phyloP scores from a whole-genome alignment of 2,329 filamentous ascomycete species.

The Graphium sp. region DNA sequence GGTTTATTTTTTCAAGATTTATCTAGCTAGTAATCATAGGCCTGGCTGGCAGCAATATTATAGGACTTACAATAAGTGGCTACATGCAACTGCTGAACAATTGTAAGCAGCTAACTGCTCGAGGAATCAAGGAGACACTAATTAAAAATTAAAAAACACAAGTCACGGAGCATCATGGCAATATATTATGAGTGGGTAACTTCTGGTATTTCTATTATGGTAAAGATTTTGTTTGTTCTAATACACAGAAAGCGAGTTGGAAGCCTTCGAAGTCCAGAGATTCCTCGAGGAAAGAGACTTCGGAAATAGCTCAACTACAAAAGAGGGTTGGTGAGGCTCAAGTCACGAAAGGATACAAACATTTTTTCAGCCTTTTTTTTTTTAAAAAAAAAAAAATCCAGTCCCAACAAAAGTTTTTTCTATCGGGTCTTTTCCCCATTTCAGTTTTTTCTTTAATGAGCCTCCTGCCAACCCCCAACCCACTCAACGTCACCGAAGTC shows the following conservation, averaged over 20 bases:
- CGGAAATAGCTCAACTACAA: slow-evolving; percentile 38
- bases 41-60: no score
- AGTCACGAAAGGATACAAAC: not conserved
- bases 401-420: no score
- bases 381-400: no score
- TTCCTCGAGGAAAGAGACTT: slow-evolving; percentile 1
- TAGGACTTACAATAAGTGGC: no score
- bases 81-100: no score
- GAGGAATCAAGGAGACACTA: no score
- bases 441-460: no score
- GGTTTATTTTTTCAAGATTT: no score
- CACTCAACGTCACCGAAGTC: slow-evolving; percentile 77
- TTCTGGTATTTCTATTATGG: slow-evolving; percentile 41
- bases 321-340: slow-evolving; percentile 12
- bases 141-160: slow-evolving; percentile 4
- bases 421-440: no score
- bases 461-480: slow-evolving; percentile 78
- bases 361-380: slow-evolving; percentile 12
- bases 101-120: no score
- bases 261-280: not conserved
- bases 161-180: not conserved
- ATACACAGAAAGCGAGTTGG: slow-evolving; percentile 51
- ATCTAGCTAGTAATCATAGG: no score
- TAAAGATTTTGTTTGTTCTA: slow-evolving; percentile 12
- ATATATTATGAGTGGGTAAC: slow-evolving; percentile 42